Percentiles rank a stretch among this genome's conserved stretches.
phyloP scores from a whole-genome alignment of 2,329 filamentous ascomycete species.

The Aureobasidium subglaciale region DNA sequence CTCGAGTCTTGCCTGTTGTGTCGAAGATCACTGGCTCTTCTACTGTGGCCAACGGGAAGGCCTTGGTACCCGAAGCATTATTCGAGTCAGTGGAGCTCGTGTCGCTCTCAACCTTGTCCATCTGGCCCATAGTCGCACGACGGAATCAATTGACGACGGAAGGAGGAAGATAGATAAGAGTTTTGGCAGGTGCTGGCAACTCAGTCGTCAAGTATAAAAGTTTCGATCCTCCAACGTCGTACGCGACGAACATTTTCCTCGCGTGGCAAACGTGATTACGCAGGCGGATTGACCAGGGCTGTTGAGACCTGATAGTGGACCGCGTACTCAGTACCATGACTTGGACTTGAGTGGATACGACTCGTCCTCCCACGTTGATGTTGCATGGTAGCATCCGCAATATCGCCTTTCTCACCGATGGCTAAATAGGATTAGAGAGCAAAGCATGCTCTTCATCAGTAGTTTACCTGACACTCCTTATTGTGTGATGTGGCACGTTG shows the following conservation, averaged over 20 bases:
- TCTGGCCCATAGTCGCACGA: background rate
- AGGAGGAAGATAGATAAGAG: background rate
- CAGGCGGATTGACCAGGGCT: background rate
- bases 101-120: background rate
- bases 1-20: conserved; percentile 20
- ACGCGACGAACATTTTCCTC: background rate
- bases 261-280: background rate
- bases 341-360: background rate
- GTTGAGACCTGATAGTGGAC: conserved; percentile 11
- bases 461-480: background rate
- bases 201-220: background rate
- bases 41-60: conserved; percentile 17
- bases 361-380: background rate
- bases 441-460: background rate
- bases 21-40: conserved; percentile 19
- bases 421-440: background rate
- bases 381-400: background rate
- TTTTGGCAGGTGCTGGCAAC: background rate
- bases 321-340: background rate
- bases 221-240: background rate
- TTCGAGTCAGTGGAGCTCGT: conserved; percentile 4
- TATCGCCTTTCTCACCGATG: conserved; percentile 2
- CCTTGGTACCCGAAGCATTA: conserved; percentile 15
- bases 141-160: background rate
- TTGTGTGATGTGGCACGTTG: background rate